Evolutionary conservation across 768 basidiomycete genomes (phyloP), one percentile per base, ranked within the genome.

Genomic region (Phaeotremella fagi): DNA sequence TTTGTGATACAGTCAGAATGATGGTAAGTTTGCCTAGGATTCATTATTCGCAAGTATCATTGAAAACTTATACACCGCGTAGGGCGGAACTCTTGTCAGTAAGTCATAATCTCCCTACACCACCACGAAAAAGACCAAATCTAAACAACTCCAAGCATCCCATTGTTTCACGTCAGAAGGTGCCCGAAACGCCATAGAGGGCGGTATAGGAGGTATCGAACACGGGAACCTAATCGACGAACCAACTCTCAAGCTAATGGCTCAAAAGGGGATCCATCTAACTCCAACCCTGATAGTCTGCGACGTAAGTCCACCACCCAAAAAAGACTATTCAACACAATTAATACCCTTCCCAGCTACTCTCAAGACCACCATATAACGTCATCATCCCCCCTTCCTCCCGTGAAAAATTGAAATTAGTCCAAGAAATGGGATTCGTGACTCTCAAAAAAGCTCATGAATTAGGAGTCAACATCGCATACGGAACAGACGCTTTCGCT

Each of bases 241-340:
- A 38, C 46, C 48, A 15, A 59, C 57, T 0, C 43, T 56, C 36
- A 50, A 52, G 27, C 50, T 63, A 4, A 63, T 63, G 59, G 61
- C 61, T 4, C 48, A 63, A 41, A 59, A 63, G 51, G 59, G 52
- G 2, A 45, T 63, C 15, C 52, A 60, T 38, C 38, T 59, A 6
- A 63, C 61, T 12, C 61, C 61, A 2, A 63, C 61, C 20, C 47
- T 63, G 50, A 63, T 56, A 24, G 54, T 60, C n/a, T 50, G 53
- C 18, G 61, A 59, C 18, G 57, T 59, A 25, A 53, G 55, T 55
- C 20, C 14, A 12, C 12, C 36, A 4, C 18, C 23, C 27, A 18
- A 37, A 2, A 5, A n/a, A 20, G 11, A 11, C 37, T 22, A 16
- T 12, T n/a, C 9, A 38, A 41, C 36, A 12, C 29, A 25, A 14